phyloP scores from a whole-genome alignment of 441 rosid genomes.

The Mallotus japonicus region DNA sequence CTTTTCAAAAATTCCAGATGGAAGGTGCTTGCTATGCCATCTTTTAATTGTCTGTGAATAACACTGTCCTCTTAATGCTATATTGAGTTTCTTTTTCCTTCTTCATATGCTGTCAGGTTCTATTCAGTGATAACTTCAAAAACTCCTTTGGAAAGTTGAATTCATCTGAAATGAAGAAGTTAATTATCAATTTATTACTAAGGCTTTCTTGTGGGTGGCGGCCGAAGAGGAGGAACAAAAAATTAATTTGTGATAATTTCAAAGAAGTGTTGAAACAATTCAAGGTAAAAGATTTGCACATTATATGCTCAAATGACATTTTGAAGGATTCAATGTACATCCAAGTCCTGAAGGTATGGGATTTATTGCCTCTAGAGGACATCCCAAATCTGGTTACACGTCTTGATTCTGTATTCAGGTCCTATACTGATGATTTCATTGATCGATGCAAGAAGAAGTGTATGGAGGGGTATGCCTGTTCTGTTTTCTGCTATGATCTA shows the following conservation, averaged over 20 bases:
- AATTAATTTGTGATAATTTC: constrained; percentile 27
- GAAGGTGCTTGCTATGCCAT: constrained; percentile 36
- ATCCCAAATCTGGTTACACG: constrained; percentile 26
- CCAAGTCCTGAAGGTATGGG: constrained; percentile 55
- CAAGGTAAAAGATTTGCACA: constrained; percentile 30
- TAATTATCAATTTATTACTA: constrained; percentile 26
- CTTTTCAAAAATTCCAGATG: constrained; percentile 44
- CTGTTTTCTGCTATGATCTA: background rate
- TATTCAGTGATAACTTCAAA: constrained; percentile 39
- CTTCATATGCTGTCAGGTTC: constrained; percentile 28
- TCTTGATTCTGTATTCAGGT: constrained; percentile 33
- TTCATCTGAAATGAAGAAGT: constrained; percentile 23
- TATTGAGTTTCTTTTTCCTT: background rate
- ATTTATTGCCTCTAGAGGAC: constrained; percentile 36
- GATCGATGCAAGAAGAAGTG: constrained; percentile 38
- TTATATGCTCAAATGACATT: constrained; percentile 41
- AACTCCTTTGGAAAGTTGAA: constrained; percentile 41
- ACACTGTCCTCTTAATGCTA: background rate
- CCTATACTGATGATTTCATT: constrained; percentile 35
- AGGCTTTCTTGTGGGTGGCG: constrained; percentile 53
- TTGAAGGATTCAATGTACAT: constrained; percentile 28
- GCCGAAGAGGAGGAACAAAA: constrained; percentile 34
- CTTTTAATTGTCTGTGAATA: background rate
- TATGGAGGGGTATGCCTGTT: constrained; percentile 46
- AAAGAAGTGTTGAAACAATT: constrained; percentile 35